Conservation (phyloP, 2,329 filamentous ascomycete genomes). For the Lasiodiplodia hormozganensis region DNA sequence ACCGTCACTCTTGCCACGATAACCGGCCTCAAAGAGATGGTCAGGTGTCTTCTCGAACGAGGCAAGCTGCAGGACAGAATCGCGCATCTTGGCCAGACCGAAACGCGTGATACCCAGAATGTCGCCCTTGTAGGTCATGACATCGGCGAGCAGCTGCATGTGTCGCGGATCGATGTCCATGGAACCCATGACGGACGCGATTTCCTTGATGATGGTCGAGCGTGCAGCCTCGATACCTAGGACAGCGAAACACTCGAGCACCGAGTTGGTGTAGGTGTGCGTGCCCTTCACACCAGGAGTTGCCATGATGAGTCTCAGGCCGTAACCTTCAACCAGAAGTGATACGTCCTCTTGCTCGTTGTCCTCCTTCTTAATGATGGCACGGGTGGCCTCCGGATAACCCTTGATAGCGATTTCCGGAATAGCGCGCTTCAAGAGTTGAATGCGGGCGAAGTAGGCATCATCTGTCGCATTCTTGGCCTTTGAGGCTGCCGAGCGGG, state of each 20-base stretch:
- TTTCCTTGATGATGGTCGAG: conserved; percentile 87
- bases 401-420: conserved; percentile 88
- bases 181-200: conserved; percentile 84
- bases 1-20: conserved; percentile 86
- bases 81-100: conserved; percentile 94
- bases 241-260: conserved; percentile 87
- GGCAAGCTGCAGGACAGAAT: conserved; percentile 90
- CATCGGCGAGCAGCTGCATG: conserved; percentile 95
- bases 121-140: conserved; percentile 99
- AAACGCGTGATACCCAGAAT: conserved; percentile 96
- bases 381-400: conserved; percentile 83
- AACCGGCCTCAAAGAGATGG: conserved; percentile 93
- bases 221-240: conserved; percentile 95
- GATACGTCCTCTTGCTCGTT: conserved; percentile 62
- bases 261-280: conserved; percentile 77
- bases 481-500: conserved; percentile 32
- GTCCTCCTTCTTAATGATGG: conserved; percentile 85
- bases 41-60: conserved; percentile 99
- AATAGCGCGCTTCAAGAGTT: conserved; percentile 81
- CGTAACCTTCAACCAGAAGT: conserved; percentile 91
- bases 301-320: conserved; percentile 86
- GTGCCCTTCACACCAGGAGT: conserved; percentile 88
- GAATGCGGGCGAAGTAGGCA: conserved; percentile 78
- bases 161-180: conserved; percentile 98
- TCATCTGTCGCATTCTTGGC: conserved; percentile 55